phyloP scores from a whole-genome alignment of 805 yeast genomes.

The Yarrowia porcina region DNA sequence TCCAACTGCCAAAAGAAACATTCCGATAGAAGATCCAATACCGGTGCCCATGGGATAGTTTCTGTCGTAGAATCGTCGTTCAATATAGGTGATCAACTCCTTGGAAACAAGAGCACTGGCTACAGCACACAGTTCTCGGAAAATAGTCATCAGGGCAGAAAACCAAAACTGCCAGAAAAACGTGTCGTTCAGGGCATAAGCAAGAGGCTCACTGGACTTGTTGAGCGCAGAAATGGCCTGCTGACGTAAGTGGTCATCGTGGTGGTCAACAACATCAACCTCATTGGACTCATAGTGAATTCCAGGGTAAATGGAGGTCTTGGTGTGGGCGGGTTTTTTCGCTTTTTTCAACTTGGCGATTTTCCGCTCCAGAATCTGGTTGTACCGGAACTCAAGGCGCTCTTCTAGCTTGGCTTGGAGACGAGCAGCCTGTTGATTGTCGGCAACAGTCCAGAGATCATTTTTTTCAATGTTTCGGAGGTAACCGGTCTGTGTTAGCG shows the following conservation, averaged over 20 bases:
- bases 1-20: constrained; percentile 51
- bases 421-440: constrained; percentile 38
- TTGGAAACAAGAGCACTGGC: constrained; percentile 63
- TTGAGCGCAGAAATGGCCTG: constrained; percentile 28
- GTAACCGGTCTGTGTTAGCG: constrained; percentile 55
- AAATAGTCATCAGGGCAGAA: constrained; percentile 33
- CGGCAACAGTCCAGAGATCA: constrained; percentile 46
- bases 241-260: background rate
- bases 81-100: constrained; percentile 60
- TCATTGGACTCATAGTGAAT: background rate
- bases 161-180: constrained; percentile 37
- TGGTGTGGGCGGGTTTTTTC: constrained; percentile 17
- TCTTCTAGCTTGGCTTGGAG: constrained; percentile 38
- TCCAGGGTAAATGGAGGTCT: constrained; percentile 46
- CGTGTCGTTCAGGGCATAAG: constrained; percentile 40
- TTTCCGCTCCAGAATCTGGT: constrained; percentile 30
- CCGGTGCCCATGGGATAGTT: constrained; percentile 53
- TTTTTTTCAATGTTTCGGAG: constrained; percentile 55
- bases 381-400: constrained; percentile 31
- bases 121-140: constrained; percentile 41
- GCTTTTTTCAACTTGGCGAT: background rate
- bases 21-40: constrained; percentile 69
- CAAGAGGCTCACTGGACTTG: constrained; percentile 28
- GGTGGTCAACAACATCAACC: constrained; percentile 7
- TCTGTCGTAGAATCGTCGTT: constrained; percentile 45